phyloP scores from a whole-genome alignment of 179 eudicot species.

The Spergularia azorica region DNA sequence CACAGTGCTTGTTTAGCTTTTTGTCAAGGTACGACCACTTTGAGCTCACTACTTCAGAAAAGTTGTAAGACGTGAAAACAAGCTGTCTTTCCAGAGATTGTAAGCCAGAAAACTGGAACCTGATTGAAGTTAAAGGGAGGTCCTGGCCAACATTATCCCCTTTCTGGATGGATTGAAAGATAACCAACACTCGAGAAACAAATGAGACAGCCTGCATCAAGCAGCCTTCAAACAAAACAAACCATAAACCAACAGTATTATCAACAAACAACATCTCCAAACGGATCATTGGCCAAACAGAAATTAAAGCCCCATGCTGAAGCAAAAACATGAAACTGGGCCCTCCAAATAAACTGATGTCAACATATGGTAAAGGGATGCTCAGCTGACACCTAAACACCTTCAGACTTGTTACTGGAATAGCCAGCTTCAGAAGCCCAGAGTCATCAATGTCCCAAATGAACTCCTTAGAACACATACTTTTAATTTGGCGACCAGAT shows the following conservation, averaged over 20 bases:
- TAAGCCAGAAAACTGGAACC: conserved; percentile 54
- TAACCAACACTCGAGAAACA: conserved; percentile 51
- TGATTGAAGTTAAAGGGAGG: conserved; percentile 76
- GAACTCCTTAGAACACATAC: conserved; percentile 27
- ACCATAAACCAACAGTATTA: conserved; percentile 68
- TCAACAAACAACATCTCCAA: conserved; percentile 91
- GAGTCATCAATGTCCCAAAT: conserved; percentile 41
- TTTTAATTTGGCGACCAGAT: conserved; percentile 24
- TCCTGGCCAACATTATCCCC: conserved; percentile 41
- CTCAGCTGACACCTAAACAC: conserved; percentile 37
- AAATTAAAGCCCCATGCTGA: conserved; percentile 56
- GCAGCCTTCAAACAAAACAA: conserved; percentile 79
- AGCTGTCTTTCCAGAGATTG: conserved; percentile 57
- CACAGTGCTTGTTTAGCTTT: conserved; percentile 53
- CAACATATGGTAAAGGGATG: conserved; percentile 33
- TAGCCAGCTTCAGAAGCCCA: conserved; percentile 42
- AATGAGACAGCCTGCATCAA: conserved; percentile 66
- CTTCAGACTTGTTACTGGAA: conserved; percentile 34
- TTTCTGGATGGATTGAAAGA: conserved; percentile 48
- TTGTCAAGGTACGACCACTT: conserved; percentile 70
- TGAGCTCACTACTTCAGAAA: conserved; percentile 43
- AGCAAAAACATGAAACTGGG: conserved; percentile 39
- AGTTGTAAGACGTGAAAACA: conserved; percentile 58
- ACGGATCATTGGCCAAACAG: conserved; percentile 60
- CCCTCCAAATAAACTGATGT: conserved; percentile 33